phyloP scores from a whole-genome alignment of 2,329 filamentous ascomycete genomes.

The Aureobasidium lini region DNA sequence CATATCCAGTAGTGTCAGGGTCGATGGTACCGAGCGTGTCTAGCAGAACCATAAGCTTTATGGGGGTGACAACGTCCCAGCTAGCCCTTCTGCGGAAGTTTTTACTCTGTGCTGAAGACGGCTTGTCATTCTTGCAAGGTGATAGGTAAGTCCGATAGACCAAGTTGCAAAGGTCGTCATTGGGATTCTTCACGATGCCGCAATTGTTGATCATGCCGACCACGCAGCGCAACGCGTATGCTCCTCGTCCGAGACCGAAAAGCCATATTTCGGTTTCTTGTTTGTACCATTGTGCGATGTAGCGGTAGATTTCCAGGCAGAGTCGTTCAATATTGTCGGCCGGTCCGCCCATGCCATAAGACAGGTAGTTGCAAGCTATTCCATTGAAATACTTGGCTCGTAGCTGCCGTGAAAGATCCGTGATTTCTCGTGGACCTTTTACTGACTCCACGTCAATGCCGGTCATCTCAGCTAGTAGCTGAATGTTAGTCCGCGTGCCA shows the following conservation, averaged over 20 bases:
- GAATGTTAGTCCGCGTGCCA: conserved; percentile 28
- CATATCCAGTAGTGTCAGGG: conserved; percentile 18
- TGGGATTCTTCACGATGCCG: conserved; percentile 17
- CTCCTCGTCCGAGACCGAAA: conserved; percentile 35
- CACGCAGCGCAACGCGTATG: conserved; percentile 34
- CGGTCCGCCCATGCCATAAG: conserved; percentile 25
- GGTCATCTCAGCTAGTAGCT: conserved; percentile 26
- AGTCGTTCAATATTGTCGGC: conserved; percentile 28
- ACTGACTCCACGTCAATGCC: conserved; percentile 18
- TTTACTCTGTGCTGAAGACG: conserved; percentile 21
- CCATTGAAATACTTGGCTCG: conserved; percentile 31
- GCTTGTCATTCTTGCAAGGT: conserved; percentile 23
- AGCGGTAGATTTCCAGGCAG: conserved; percentile 28
- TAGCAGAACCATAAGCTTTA: conserved; percentile 27
- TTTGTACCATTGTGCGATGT: conserved; percentile 28
- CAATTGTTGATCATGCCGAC: conserved; percentile 33
- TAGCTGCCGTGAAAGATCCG: conserved; percentile 16
- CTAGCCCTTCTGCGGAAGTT: conserved; percentile 19
- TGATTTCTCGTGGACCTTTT: conserved; percentile 21
- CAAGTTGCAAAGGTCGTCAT: conserved; percentile 22
- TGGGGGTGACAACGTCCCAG: conserved; percentile 25
- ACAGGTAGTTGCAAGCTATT: conserved; percentile 12
- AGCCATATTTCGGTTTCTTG: conserved; percentile 30
- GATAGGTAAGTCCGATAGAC: conserved; percentile 28
- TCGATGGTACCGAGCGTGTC: conserved; percentile 29